Percentiles rank a stretch among this genome's conserved stretches.
Evolutionary conservation across 2,329 filamentous ascomycete genomes (phyloP).

Genomic region (Aspergillus versicolor): DNA sequence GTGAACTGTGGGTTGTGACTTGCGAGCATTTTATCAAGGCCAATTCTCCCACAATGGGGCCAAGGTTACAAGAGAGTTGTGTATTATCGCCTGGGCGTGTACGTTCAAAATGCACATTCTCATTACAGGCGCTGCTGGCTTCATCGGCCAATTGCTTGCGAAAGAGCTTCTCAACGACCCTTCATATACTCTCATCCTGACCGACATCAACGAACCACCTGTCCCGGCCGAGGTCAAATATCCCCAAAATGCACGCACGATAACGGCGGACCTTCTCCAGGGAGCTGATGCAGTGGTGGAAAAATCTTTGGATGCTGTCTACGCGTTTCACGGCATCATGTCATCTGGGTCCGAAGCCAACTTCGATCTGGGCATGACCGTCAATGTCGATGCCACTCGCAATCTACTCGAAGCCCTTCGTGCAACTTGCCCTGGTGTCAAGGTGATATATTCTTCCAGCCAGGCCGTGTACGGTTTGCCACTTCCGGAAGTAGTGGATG

Average conservation of each 20-base stretch:
- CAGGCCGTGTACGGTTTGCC: slow-evolving; percentile 64
- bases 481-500: slow-evolving; percentile 53
- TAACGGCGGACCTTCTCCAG: slow-evolving; percentile 55
- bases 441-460: slow-evolving; percentile 62
- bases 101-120: slow-evolving; percentile 50
- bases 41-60: background rate
- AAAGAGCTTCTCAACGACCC: slow-evolving; percentile 54
- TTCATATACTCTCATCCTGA: slow-evolving; percentile 52
- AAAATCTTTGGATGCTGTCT: slow-evolving; percentile 53
- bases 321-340: slow-evolving; percentile 68
- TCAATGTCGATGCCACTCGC: slow-evolving; percentile 62
- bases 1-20: slow-evolving; percentile 2
- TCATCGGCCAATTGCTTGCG: slow-evolving; percentile 63
- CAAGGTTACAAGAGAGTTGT: background rate
- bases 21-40: background rate
- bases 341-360: slow-evolving; percentile 63
- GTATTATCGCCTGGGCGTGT: background rate
- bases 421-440: slow-evolving; percentile 51
- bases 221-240: slow-evolving; percentile 50
- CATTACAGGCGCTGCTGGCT: slow-evolving; percentile 64
- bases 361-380: slow-evolving; percentile 58
- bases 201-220: slow-evolving; percentile 56
- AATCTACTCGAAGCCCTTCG: slow-evolving; percentile 55
- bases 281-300: slow-evolving; percentile 40
- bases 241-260: slow-evolving; percentile 50